A percentile compares a stretch with the other conserved stretches of the same genome.
phyloP scores from a whole-genome alignment of 129 eudicot species.

The Saussurea involucrata region DNA sequence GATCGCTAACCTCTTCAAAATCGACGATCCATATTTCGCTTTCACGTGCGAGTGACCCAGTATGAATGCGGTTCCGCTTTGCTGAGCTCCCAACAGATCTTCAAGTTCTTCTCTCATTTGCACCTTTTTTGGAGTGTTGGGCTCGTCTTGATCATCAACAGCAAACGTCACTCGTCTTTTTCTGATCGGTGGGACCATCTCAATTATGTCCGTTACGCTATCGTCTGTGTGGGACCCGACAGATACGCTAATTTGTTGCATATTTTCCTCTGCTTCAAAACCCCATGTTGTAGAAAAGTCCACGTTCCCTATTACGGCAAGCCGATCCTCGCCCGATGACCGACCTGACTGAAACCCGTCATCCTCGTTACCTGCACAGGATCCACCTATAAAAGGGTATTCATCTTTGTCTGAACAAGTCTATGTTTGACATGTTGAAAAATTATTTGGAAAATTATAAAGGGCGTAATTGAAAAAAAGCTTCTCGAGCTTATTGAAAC shows the following conservation, averaged over 20 bases:
- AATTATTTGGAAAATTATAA: no score
- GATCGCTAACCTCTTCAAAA: conserved; percentile 49
- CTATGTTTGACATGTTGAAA: background rate
- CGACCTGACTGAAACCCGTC: conserved; percentile 27
- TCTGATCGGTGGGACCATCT: conserved; percentile 49
- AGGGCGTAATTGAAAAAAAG: background rate
- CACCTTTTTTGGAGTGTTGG: conserved; percentile 36
- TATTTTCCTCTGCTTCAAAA: conserved; percentile 50
- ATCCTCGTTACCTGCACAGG: conserved; percentile 22
- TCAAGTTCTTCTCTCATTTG: conserved; percentile 57
- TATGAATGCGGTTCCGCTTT: conserved; percentile 81
- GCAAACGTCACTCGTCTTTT: conserved; percentile 59
- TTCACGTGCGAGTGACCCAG: conserved; percentile 70
- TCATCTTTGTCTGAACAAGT: no score
- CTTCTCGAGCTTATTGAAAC: background rate
- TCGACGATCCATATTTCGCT: conserved; percentile 49
- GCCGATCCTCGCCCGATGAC: conserved; percentile 45
- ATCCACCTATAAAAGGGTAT: background rate
- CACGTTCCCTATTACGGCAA: conserved; percentile 55
- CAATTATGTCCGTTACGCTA: conserved; percentile 71
- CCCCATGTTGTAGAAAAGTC: conserved; percentile 28
- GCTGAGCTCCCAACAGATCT: conserved; percentile 63
- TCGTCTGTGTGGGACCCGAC: conserved; percentile 62
- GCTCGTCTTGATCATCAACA: conserved; percentile 30
- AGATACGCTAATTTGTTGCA: conserved; percentile 65